phyloP scores from a whole-genome alignment of 306 rosid species.

The Vicia villosa region DNA sequence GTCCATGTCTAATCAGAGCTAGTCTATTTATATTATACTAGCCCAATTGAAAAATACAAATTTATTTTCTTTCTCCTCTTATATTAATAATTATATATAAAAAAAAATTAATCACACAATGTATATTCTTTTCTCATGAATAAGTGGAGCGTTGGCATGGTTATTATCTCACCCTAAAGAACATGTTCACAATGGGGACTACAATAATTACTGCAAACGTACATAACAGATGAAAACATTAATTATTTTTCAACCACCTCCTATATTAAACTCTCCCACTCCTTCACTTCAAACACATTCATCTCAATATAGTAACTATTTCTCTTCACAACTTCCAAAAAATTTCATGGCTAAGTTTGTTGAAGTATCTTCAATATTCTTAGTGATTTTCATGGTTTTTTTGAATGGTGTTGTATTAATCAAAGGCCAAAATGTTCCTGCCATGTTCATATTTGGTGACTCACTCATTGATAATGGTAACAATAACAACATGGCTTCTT shows the following conservation, averaged over 20 bases:
- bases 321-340: neutral
- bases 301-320: neutral
- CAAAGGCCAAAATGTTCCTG: slow-evolving; percentile 72
- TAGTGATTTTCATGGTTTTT: slow-evolving; percentile 36
- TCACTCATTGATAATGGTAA: slow-evolving; percentile 94
- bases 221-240: slow-evolving; percentile 60
- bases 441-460: slow-evolving; percentile 93
- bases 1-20: too few relatives aligned
- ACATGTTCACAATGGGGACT: too few relatives aligned
- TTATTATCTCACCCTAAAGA: too few relatives aligned
- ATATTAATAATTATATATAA: too few relatives aligned
- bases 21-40: too few relatives aligned
- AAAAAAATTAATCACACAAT: too few relatives aligned
- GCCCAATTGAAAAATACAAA: too few relatives aligned
- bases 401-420: slow-evolving; percentile 28
- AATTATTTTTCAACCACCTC: slow-evolving; percentile 59
- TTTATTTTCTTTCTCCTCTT: too few relatives aligned
- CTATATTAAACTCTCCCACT: slow-evolving; percentile 25
- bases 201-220: slow-evolving; percentile 45
- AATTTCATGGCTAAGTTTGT: slow-evolving; percentile 46
- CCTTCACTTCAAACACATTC: slow-evolving; percentile 21
- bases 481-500: slow-evolving; percentile 78
- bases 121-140: too few relatives aligned
- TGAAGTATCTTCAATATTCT: slow-evolving; percentile 5
- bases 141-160: too few relatives aligned